These are phyloP conservation scores for Scheffersomyces illinoinensis DNA, from an alignment of 1,139 yeast species.

Conservation along the genomic window DNA sequence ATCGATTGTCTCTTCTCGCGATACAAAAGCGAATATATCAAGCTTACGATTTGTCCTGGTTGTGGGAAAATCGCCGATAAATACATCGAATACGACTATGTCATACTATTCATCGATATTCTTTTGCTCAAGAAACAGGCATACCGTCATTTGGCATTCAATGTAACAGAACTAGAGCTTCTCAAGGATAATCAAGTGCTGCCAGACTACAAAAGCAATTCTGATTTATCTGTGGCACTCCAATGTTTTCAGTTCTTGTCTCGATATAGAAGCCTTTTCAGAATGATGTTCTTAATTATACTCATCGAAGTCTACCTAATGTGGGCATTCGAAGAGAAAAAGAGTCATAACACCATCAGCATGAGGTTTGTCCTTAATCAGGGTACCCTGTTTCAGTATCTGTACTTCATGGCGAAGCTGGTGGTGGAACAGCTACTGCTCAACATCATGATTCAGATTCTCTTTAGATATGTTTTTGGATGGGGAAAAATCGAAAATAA, in stretches of 20 bases:
- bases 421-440: constrained; percentile 56
- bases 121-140: constrained; percentile 85
- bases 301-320: constrained; percentile 88
- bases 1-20: constrained; percentile 66
- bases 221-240: neutral
- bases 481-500: constrained; percentile 29
- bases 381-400: constrained; percentile 60
- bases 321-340: constrained; percentile 89
- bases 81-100: constrained; percentile 88
- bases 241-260: neutral
- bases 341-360: constrained; percentile 25
- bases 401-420: constrained; percentile 64
- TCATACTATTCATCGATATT: constrained; percentile 79
- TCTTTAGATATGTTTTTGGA: constrained; percentile 33
- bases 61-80: constrained; percentile 83
- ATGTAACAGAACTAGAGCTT: constrained; percentile 48
- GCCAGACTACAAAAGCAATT: neutral
- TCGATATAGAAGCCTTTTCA: constrained; percentile 28
- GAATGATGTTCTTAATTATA: constrained; percentile 64
- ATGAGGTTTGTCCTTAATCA: constrained; percentile 40
- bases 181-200: constrained; percentile 13
- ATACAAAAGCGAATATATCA: constrained; percentile 78
- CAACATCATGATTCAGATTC: constrained; percentile 49
- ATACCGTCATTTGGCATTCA: constrained; percentile 84
- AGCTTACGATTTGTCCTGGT: constrained; percentile 71